These are phyloP conservation scores for Dendrothele bispora DNA, from an alignment of 768 basidiomycete genomes.

Conservation along the genomic window DNA sequence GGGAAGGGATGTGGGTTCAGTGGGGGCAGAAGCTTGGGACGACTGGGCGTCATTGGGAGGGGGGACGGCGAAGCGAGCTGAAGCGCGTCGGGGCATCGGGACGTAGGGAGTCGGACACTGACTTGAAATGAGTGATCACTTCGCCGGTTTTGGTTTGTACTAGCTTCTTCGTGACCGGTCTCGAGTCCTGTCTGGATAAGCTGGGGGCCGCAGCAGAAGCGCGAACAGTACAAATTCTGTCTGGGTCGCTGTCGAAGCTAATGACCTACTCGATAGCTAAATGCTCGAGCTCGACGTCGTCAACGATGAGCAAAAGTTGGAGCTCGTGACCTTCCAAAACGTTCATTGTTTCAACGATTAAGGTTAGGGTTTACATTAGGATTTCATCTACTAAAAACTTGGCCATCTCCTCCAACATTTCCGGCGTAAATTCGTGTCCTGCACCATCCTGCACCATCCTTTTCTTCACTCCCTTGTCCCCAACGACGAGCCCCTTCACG, in stretches of 20 bases:
- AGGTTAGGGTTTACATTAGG: not conserved
- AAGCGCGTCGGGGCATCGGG: slow-evolving; percentile 59
- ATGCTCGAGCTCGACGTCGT: not conserved
- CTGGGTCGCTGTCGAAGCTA: not conserved
- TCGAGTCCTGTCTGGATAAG: not conserved
- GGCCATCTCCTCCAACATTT: slow-evolving; percentile 55
- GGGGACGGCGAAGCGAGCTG: slow-evolving; percentile 35
- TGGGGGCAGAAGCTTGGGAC: slow-evolving; percentile 22
- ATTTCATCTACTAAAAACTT: slow-evolving; percentile 27
- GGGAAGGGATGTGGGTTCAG: slow-evolving; percentile 27
- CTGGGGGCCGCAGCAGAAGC: not conserved
- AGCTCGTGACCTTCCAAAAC: not conserved
- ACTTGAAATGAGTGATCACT: not conserved
- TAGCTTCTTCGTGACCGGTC: not conserved
- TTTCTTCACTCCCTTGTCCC: slow-evolving; percentile 52
- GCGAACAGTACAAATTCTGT: not conserved
- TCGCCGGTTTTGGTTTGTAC: not conserved
- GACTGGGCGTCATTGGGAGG: slow-evolving; percentile 27
- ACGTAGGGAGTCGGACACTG: slow-evolving; percentile 6
- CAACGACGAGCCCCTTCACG: slow-evolving; percentile 55
- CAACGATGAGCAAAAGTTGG: not conserved
- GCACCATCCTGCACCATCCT: slow-evolving; percentile 52
- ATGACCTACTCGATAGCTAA: not conserved
- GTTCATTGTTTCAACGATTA: not conserved
- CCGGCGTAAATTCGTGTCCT: slow-evolving; percentile 61